phyloP scores from a whole-genome alignment of 345 rosid species.

The Conringia planisiliqua region DNA sequence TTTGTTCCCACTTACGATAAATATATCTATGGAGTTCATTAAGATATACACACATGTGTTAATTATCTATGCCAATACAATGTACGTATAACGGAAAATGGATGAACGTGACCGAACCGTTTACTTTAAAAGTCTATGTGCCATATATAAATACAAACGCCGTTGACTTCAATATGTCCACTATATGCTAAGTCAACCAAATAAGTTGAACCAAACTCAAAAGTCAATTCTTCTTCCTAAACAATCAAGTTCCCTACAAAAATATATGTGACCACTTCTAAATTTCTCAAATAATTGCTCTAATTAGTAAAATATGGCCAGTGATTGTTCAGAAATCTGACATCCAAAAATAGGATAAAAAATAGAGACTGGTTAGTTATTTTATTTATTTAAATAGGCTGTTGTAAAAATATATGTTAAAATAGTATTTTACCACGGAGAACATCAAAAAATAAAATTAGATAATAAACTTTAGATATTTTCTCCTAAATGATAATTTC shows the following conservation, averaged over 20 bases:
- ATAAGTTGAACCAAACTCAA: not conserved
- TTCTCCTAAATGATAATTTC: no score
- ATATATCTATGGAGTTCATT: not conserved
- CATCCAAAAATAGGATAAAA: not conserved
- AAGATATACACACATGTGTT: not conserved
- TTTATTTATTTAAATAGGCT: no score
- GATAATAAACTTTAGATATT: no score
- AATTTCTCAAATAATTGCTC: not conserved
- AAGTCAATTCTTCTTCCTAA: not conserved
- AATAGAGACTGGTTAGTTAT: no score
- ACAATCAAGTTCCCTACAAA: not conserved
- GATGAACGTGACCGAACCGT: not conserved
- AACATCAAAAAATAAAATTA: no score
- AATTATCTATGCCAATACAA: not conserved
- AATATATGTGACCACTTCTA: not conserved
- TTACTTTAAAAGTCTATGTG: not conserved
- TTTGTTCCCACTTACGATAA: not conserved
- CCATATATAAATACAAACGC: not conserved
- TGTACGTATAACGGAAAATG: not conserved
- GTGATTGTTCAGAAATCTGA: not conserved
- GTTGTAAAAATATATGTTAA: no score
- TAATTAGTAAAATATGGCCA: not conserved
- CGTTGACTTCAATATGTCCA: conserved; percentile 7
- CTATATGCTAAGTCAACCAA: conserved; percentile 3
- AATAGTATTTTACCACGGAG: no score